phyloP scores from a whole-genome alignment of 148 eudicot genomes.

The Cornus florida region DNA sequence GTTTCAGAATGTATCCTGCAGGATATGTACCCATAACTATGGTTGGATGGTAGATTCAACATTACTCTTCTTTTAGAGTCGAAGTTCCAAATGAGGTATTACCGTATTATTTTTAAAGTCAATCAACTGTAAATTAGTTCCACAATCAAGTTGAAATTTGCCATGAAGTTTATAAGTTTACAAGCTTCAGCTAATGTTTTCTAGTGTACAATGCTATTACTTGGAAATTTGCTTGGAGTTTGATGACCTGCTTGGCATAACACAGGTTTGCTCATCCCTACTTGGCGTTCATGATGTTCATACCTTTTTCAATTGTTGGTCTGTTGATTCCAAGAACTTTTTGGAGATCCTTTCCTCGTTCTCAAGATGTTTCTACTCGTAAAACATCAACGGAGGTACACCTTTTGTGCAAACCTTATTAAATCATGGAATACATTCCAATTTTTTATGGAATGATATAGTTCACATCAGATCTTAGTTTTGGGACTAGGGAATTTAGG shows the following conservation, averaged over 20 bases:
- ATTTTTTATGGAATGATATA: not conserved
- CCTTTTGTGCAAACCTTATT: not conserved
- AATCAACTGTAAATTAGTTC: not conserved
- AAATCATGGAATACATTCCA: not conserved
- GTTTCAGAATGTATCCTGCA: not conserved
- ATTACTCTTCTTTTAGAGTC: not conserved
- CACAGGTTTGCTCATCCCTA: constrained; percentile 88
- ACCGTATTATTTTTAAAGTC: not conserved
- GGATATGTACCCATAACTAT: not conserved
- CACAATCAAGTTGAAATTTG: not conserved
- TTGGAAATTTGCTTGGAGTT: not conserved
- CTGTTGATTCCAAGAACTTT: constrained; percentile 69
- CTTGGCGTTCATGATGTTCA: constrained; percentile 86
- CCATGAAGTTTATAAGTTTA: not conserved
- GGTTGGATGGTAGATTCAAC: not conserved
- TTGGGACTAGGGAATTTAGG: not conserved
- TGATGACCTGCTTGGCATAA: not conserved
- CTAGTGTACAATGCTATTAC: not conserved
- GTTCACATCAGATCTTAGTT: not conserved
- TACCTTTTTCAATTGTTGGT: constrained; percentile 88
- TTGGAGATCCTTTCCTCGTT: constrained; percentile 46
- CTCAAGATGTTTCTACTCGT: constrained; percentile 44
- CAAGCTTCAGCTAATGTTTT: not conserved
- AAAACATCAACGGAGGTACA: constrained; percentile 59
- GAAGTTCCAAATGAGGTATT: not conserved